Evolutionary conservation across 1,284 basidiomycete species (phyloP), one percentile per base, ranked within the genome.

Genomic region (Trametes polyzona): DNA sequence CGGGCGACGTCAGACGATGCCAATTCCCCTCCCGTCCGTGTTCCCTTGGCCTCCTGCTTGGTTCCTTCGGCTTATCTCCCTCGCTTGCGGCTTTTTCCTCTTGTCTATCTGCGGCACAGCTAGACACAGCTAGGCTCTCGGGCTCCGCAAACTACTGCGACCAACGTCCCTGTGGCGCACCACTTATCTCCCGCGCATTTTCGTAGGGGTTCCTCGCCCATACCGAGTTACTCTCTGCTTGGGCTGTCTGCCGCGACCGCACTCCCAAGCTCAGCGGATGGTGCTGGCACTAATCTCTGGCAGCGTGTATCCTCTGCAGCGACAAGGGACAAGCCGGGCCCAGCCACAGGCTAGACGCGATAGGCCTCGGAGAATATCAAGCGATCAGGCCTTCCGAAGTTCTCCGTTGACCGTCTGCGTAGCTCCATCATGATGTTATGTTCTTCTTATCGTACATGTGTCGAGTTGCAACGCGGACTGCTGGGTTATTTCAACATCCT

Each of bases 221-320:
- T 55, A 35, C 52, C 52, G 52, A 55, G 52, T 53, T 47, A 47
- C 52, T 24, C 21, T 35, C 16, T 10, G 16, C 52, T 53, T 53
- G 52, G 52, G 24, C 29, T 33, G 11, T 14, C 16, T 24, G 19
- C n/a, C n/a, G n/a, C n/a, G n/a, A n/a, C n/a, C n/a, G n/a, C 21
- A 24, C 39, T 23, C 39, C 21, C 33, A 14, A n/a, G 33, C 11
- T 35, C 33, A 35, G 11, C 12, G 5, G 33, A 6, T 14, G n/a
- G n/a, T n/a, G n/a, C n/a, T n/a, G n/a, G n/a, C n/a, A n/a, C n/a
- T n/a, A n/a, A n/a, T n/a, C n/a, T n/a, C n/a, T n/a, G n/a, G n/a
- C n/a, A n/a, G n/a, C n/a, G n/a, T n/a, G n/a, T n/a, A n/a, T n/a
- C n/a, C n/a, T n/a, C n/a, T n/a, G n/a, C n/a, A n/a, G n/a, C n/a